Percentiles rank a stretch among this genome's conserved stretches.
Conservation (phyloP, 345 rosid species). For the Hibiscus syriacus region DNA sequence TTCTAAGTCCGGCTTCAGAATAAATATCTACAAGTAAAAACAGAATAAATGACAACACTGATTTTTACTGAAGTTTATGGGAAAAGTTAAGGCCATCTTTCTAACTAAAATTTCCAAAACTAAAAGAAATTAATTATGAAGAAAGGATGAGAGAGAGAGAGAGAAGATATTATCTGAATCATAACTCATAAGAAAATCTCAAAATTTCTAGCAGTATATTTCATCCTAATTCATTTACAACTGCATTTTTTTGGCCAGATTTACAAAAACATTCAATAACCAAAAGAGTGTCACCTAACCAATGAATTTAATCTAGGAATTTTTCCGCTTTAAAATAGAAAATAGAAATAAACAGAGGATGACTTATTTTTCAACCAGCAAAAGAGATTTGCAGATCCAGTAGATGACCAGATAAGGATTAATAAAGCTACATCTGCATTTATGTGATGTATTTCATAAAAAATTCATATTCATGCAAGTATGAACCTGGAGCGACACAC, state of each 20-base stretch:
- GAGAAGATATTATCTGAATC: too few relatives aligned
- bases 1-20: background rate
- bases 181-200: background rate
- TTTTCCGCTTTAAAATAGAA: background rate
- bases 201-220: background rate
- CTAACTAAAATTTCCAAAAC: background rate
- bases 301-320: background rate
- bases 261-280: background rate
- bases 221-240: background rate
- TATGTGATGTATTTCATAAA: background rate
- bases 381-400: background rate
- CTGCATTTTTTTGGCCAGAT: too few relatives aligned
- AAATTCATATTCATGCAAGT: background rate
- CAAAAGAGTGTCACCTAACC: background rate
- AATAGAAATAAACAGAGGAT: too few relatives aligned
- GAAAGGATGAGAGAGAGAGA: too few relatives aligned
- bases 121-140: too few relatives aligned
- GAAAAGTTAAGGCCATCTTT: background rate
- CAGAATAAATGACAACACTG: background rate
- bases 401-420: background rate
- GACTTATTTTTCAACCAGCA: background rate
- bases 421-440: background rate
- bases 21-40: background rate
- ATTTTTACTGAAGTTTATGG: background rate
- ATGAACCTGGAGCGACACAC: background rate